Conservation (phyloP, 495 filamentous ascomycete species). For the Monascus purpureus region DNA sequence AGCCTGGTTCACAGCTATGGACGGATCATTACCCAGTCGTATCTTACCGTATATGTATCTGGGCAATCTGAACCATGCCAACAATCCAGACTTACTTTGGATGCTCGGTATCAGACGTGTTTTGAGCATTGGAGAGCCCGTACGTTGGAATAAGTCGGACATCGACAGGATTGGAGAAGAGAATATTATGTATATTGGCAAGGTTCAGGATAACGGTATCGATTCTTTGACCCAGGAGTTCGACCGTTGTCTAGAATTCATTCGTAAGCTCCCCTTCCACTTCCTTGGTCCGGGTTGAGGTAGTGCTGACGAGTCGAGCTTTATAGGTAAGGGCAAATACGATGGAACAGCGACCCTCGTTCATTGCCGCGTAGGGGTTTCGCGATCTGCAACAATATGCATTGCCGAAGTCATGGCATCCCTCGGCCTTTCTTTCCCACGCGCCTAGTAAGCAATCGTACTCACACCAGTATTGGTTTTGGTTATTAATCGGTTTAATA, state of each 20-base stretch:
- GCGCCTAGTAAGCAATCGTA: slow-evolving; percentile 56
- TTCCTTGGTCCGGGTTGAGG: too few species aligned
- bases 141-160: slow-evolving; percentile 62
- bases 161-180: slow-evolving; percentile 53
- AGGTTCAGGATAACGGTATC: slow-evolving; percentile 93
- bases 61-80: slow-evolving; percentile 82
- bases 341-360: slow-evolving; percentile 80
- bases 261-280: slow-evolving; percentile 45
- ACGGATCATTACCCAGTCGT: slow-evolving; percentile 80
- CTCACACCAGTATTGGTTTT: slow-evolving; percentile 2
- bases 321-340: slow-evolving; percentile 61
- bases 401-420: slow-evolving; percentile 94
- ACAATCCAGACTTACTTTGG: slow-evolving; percentile 71
- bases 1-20: slow-evolving; percentile 68
- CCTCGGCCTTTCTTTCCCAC: slow-evolving; percentile 66
- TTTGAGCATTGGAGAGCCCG: slow-evolving; percentile 83
- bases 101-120: slow-evolving; percentile 75
- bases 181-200: slow-evolving; percentile 63
- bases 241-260: slow-evolving; percentile 75
- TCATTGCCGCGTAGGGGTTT: slow-evolving; percentile 93
- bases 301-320: too few species aligned
- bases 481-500: slow-evolving; percentile 10
- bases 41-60: slow-evolving; percentile 92
- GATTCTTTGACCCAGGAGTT: slow-evolving; percentile 84
- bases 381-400: slow-evolving; percentile 89